phyloP scores from a whole-genome alignment of 2,329 filamentous ascomycete genomes.

The Beauveria sp. region DNA sequence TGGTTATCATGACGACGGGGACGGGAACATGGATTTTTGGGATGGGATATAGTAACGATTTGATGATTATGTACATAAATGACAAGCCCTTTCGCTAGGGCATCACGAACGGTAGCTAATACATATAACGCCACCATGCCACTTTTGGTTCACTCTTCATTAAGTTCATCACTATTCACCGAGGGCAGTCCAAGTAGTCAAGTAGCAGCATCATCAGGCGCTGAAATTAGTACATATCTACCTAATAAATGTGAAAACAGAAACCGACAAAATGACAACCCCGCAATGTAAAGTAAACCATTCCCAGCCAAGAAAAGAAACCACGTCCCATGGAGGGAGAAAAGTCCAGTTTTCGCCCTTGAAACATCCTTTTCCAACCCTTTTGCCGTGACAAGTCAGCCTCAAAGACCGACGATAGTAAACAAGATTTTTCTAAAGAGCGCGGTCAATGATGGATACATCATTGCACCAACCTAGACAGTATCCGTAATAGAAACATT shows the following conservation, averaged over 20 bases:
- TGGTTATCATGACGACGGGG: not conserved
- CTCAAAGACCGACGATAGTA: not conserved
- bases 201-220: not conserved
- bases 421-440: not conserved
- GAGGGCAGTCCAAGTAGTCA: not conserved
- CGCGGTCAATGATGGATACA: not conserved
- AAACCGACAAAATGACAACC: not conserved
- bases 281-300: not conserved
- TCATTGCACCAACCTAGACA: not conserved
- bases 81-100: not conserved
- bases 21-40: no score
- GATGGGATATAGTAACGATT: not conserved
- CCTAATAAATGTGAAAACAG: not conserved
- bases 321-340: not conserved
- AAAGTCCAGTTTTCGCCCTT: not conserved
- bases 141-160: not conserved
- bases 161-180: not conserved
- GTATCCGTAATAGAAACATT: not conserved
- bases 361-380: not conserved
- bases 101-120: not conserved
- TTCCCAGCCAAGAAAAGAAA: not conserved
- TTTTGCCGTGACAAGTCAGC: not conserved
- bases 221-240: constrained; percentile 10
- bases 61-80: constrained; percentile 1
- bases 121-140: not conserved